Conservation (phyloP, 495 filamentous ascomycete genomes). For the Podospora bellae-mahoneyi region DNA sequence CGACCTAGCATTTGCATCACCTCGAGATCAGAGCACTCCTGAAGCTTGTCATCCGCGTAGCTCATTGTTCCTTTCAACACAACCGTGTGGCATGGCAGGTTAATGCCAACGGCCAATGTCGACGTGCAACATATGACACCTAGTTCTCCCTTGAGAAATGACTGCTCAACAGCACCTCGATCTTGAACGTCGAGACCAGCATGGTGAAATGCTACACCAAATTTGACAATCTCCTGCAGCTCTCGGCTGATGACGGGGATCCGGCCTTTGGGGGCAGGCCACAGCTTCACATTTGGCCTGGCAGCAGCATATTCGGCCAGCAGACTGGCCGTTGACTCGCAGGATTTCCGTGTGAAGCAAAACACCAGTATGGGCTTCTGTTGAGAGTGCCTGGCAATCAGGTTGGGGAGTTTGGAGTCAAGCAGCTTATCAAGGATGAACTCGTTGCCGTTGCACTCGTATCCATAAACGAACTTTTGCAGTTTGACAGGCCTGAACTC, state of each 20-base stretch:
- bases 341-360: conserved; percentile 79
- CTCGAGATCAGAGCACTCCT: conserved; percentile 86
- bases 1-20: conserved; percentile 98
- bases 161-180: conserved; percentile 65
- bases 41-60: conserved; percentile 60
- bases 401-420: conserved; percentile 65
- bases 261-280: conserved; percentile 59
- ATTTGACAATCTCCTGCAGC: conserved; percentile 58
- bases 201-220: conserved; percentile 91
- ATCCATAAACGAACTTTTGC: conserved; percentile 81
- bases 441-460: conserved; percentile 63
- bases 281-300: conserved; percentile 57
- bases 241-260: conserved; percentile 58
- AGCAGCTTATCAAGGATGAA: conserved; percentile 83
- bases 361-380: conserved; percentile 91
- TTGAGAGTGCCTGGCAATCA: conserved; percentile 74
- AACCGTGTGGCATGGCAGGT: conserved; percentile 88
- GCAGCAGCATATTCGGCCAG: conserved; percentile 65
- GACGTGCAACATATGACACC: conserved; percentile 94
- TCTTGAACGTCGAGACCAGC: conserved; percentile 76
- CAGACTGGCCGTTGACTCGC: conserved; percentile 68
- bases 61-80: conserved; percentile 86
- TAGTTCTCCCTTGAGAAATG: conserved; percentile 71
- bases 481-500: conserved; percentile 86
- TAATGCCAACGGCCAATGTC: conserved; percentile 89